These are phyloP conservation scores for Aspergillus niger DNA, from an alignment of 2,329 filamentous ascomycete species.

Conservation along the genomic window DNA sequence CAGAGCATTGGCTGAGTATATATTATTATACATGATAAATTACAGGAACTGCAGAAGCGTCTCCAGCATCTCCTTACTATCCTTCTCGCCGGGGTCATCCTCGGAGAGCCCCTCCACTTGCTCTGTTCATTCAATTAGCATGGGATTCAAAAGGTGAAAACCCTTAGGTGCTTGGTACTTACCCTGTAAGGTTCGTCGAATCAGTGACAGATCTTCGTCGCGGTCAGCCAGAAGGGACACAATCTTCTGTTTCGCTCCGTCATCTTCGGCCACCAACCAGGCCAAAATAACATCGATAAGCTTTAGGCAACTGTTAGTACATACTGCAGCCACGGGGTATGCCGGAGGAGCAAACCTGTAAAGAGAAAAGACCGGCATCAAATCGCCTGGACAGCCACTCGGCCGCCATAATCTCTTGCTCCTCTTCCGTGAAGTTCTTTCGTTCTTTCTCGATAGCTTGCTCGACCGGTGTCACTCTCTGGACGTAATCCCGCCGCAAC, in stretches of 20 bases:
- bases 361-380: constrained; percentile 79
- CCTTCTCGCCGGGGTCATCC: constrained; percentile 55
- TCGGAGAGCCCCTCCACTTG: constrained; percentile 63
- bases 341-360: constrained; percentile 59
- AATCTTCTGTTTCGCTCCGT: constrained; percentile 69
- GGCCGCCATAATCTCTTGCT: constrained; percentile 62
- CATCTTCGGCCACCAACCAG: constrained; percentile 90
- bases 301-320: constrained; percentile 25
- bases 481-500: constrained; percentile 70
- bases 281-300: constrained; percentile 81
- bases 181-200: constrained; percentile 70
- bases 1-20: constrained; percentile 8
- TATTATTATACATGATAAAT: constrained; percentile 14
- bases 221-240: constrained; percentile 64
- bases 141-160: neutral
- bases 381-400: constrained; percentile 75
- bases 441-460: constrained; percentile 63
- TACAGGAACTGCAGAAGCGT: constrained; percentile 54
- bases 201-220: constrained; percentile 64
- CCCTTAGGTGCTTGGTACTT: constrained; percentile 21
- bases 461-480: constrained; percentile 64
- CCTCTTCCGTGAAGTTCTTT: constrained; percentile 56
- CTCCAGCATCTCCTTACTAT: constrained; percentile 65
- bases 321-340: neutral
- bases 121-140: constrained; percentile 42